phyloP scores from a whole-genome alignment of 805 yeast genomes.

The Wickerhamomyces bovis region DNA sequence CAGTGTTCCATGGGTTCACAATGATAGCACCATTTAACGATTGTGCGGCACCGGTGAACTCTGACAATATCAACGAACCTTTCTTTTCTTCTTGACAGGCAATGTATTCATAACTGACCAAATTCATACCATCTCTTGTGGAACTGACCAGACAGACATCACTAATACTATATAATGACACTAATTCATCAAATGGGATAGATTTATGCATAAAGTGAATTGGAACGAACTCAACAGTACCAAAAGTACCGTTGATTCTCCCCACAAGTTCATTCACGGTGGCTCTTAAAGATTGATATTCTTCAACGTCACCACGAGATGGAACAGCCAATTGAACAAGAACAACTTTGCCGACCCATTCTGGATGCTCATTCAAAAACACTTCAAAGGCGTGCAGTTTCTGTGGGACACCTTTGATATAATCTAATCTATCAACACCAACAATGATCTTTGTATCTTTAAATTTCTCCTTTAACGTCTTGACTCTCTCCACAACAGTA shows the following conservation, averaged over 20 bases:
- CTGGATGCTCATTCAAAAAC: constrained; percentile 87
- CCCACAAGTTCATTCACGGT: constrained; percentile 96
- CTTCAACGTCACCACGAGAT: constrained; percentile 96
- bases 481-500: constrained; percentile 59
- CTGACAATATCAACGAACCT: constrained; percentile 85
- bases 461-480: constrained; percentile 58
- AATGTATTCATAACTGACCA: constrained; percentile 92
- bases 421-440: constrained; percentile 94
- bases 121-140: constrained; percentile 97
- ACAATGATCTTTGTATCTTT: constrained; percentile 79
- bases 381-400: constrained; percentile 94
- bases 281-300: constrained; percentile 88
- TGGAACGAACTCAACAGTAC: constrained; percentile 96
- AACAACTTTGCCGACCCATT: constrained; percentile 96
- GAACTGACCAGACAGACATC: constrained; percentile 92
- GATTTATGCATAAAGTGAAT: constrained; percentile 94
- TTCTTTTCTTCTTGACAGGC: constrained; percentile 87
- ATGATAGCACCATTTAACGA: constrained; percentile 88
- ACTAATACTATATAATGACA: constrained; percentile 75
- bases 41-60: constrained; percentile 99
- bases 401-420: constrained; percentile 97
- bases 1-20: constrained; percentile 98
- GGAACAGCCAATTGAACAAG: constrained; percentile 97
- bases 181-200: constrained; percentile 84
- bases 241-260: constrained; percentile 91